Base-by-base conservation (phyloP, 768 basidiomycete species). In the Sporobolomyces pararoseus region DNA sequence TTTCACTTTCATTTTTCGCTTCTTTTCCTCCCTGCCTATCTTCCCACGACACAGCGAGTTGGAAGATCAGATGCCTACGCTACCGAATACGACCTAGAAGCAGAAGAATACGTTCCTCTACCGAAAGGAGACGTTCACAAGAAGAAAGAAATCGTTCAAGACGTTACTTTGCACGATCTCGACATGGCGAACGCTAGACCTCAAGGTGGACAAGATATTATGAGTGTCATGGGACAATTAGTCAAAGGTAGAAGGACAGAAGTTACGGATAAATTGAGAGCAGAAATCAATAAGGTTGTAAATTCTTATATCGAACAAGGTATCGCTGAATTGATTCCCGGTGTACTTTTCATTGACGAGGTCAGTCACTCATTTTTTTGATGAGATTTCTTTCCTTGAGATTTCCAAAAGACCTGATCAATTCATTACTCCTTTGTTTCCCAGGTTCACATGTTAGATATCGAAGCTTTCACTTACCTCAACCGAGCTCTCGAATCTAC, bases 361-460 rank as follows among this genome's bases (percentile, higher is more conserved):
- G 95, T 96, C 75, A 67, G 84, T 77, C 42, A 23, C 34, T 5
- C 54, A 32, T 47, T 65, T 19, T 53, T 16, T 34, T 39, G n/a
- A n/a, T 29, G 21, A 17, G 34, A 19, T 21, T 25, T 27, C 13
- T 9, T 27, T 47, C 14, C 10, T 23, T 23, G 46, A 27, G 21
- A 51, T 25, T 51, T n/a, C 25, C n/a, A n/a, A n/a, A n/a, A n/a
- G n/a, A n/a, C n/a, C n/a, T n/a, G n/a, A n/a, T n/a, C n/a, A n/a
- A n/a, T n/a, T n/a, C n/a, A n/a, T n/a, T n/a, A n/a, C n/a, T n/a
- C n/a, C n/a, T n/a, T n/a, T n/a, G n/a, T n/a, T n/a, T 42, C 39
- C 9, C 39, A 96, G 93, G 95, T 98, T 29, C 96, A 99, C 81
- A 98, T 98, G 95, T 87, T 99, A 69, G 96, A 99, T 79, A 94